phyloP scores from a whole-genome alignment of 2,329 filamentous ascomycete species.

The Exophiala dermatitidis region DNA sequence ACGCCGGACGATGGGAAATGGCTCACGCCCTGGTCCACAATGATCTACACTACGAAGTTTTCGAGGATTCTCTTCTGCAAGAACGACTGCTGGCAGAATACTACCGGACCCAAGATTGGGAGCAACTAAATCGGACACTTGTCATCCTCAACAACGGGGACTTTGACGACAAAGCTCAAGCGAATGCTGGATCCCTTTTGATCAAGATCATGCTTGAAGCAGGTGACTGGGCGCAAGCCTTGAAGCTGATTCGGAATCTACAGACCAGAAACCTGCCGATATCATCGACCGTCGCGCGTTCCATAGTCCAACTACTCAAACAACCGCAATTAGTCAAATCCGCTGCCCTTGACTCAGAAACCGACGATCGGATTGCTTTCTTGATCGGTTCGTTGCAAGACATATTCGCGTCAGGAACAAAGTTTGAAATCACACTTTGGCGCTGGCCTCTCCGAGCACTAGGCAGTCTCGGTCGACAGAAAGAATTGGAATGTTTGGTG shows the following conservation, averaged over 20 bases:
- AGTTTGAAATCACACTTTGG: constrained; percentile 45
- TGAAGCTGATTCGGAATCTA: constrained; percentile 3
- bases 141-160: constrained; percentile 41
- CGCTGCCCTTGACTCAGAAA: not conserved
- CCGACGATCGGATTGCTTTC: constrained; percentile 30
- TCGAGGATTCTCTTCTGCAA: constrained; percentile 51
- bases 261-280: constrained; percentile 4
- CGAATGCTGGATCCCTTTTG: constrained; percentile 34
- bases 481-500: constrained; percentile 12
- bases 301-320: not conserved
- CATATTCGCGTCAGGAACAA: constrained; percentile 40
- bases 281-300: constrained; percentile 1
- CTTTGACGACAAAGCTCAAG: constrained; percentile 30
- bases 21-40: constrained; percentile 48
- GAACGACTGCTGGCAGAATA: constrained; percentile 48
- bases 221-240: constrained; percentile 32
- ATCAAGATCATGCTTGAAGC: constrained; percentile 30
- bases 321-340: not conserved
- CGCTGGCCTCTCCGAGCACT: constrained; percentile 52
- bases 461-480: constrained; percentile 32
- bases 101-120: constrained; percentile 45
- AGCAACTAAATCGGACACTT: constrained; percentile 50
- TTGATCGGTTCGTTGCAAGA: constrained; percentile 44
- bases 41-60: constrained; percentile 59
- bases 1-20: constrained; percentile 47